A percentile compares a stretch with the other conserved stretches of the same genome.
Conservation (phyloP, 495 filamentous ascomycete genomes). For the Talaromyces borbonicus region DNA sequence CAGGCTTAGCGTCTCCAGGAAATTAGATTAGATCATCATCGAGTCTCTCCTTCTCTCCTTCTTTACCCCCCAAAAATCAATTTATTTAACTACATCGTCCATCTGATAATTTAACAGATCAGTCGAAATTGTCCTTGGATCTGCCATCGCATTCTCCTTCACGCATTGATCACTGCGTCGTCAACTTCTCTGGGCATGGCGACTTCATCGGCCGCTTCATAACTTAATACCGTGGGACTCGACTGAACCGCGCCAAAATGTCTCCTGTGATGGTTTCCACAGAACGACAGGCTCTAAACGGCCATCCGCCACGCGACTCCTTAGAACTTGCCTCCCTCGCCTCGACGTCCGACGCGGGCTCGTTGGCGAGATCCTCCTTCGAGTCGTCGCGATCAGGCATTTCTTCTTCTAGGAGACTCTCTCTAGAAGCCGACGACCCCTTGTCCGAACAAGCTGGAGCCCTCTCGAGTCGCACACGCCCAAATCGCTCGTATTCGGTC, state of each 20-base stretch:
- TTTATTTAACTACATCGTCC: background rate
- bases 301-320: constrained; percentile 57
- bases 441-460: constrained; percentile 46
- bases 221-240: background rate
- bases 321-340: constrained; percentile 94
- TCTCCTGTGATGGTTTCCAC: constrained; percentile 23
- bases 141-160: no score
- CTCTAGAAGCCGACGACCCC: constrained; percentile 78
- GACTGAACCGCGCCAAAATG: constrained; percentile 16
- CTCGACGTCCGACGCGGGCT: constrained; percentile 55
- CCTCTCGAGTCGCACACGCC: constrained; percentile 36
- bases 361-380: constrained; percentile 46
- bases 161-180: background rate
- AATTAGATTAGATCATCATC: background rate
- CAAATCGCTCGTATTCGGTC: constrained; percentile 70
- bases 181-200: constrained; percentile 2
- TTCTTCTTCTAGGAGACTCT: constrained; percentile 83
- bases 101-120: no score
- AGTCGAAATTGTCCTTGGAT: no score
- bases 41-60: background rate
- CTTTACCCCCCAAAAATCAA: background rate
- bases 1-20: background rate
- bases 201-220: background rate
- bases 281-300: constrained; percentile 13
- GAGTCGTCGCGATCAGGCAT: constrained; percentile 75